Conservation (phyloP, 768 basidiomycete species). For the Hygrophoropsis aurantiaca region DNA sequence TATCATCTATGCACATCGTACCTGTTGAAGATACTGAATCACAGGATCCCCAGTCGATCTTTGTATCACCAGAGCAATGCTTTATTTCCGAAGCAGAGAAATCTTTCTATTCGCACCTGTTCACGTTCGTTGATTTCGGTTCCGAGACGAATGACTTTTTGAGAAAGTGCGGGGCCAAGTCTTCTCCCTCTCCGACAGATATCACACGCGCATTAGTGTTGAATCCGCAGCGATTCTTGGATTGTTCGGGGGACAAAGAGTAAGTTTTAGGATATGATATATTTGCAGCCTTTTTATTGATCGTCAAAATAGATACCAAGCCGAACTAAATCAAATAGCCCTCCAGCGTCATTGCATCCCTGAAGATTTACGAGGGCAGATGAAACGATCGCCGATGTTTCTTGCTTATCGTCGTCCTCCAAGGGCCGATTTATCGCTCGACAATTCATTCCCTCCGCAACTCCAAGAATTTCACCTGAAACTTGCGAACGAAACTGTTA, state of each 20-base stretch:
- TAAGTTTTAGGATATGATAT: too few relatives aligned
- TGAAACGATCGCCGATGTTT: conserved; percentile 69
- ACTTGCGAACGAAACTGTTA: conserved; percentile 61
- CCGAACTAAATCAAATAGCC: conserved; percentile 78
- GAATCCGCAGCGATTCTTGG: conserved; percentile 67
- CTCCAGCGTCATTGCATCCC: conserved; percentile 56
- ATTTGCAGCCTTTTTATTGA: too few relatives aligned
- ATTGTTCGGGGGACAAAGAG: conserved; percentile 48
- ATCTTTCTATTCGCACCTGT: conserved; percentile 70
- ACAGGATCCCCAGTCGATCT: conserved; percentile 23
- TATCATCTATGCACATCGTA: conserved; percentile 62
- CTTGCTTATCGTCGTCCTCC: conserved; percentile 64
- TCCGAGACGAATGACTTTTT: conserved; percentile 75
- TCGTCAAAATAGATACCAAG: conserved; percentile 78
- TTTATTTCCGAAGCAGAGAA: conserved; percentile 50
- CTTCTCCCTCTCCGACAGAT: conserved; percentile 79
- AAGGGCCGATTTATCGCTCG: conserved; percentile 35
- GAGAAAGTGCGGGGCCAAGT: conserved; percentile 78
- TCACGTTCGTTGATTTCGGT: conserved; percentile 85
- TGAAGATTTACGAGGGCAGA: conserved; percentile 38
- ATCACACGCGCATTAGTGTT: conserved; percentile 63
- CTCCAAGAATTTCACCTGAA: conserved; percentile 61
- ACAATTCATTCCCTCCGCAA: background rate
- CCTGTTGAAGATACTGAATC: conserved; percentile 52
- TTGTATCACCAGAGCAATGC: conserved; percentile 60